Base-by-base conservation (phyloP, 2,329 filamentous ascomycete species). In the Microsporum ferrugineum region DNA sequence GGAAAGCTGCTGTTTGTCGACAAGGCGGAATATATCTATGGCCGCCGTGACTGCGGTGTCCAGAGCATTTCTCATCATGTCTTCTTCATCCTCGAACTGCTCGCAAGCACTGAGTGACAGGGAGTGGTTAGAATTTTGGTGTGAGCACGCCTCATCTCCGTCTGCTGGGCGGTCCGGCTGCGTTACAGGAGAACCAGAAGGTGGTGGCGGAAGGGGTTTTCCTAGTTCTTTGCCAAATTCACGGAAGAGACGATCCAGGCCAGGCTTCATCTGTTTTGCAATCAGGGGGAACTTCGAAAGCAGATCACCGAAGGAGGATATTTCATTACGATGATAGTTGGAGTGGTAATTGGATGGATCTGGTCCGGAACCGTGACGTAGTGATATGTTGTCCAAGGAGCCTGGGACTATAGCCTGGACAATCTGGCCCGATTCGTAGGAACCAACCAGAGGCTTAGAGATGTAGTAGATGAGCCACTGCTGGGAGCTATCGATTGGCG, bases 381-480 rank as follows among this genome's bases (percentile, higher is more conserved):
- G 14, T 31, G 67, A 39, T 43, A 66, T 61, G 3, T 71, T 61
- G 43, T 67, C 73, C 23, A 47, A 60, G 14, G 47, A 36, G 73
- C 78, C 65, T 74, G 79, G 65, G 3, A 75, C 71, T 23, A 86
- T 75, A 1, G 91, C 90, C 2, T 87, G 85, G 3, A 82, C 74
- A 57, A 92, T 86, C 65, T 84, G 86, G 58, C 84, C 80, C 58
- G 90, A 83, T 69, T 96, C 91, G 79, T 87, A 91, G 0, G 83
- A 82, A 29, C 94, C 94, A 23, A 96, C 83, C 58, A 99, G 78
- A 1, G 94, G 94, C 58, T 84, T 86, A 31, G 92, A 94, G 65
- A 99, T 95, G 74, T 91, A 96, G 80, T 97, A 97, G 63, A 99
- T 82, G 49, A 99, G 84, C 91, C 94, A 99, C 81, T 91, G 89